Conservation (phyloP, 2,329 filamentous ascomycete species). For the Fusarium kyushuense region DNA sequence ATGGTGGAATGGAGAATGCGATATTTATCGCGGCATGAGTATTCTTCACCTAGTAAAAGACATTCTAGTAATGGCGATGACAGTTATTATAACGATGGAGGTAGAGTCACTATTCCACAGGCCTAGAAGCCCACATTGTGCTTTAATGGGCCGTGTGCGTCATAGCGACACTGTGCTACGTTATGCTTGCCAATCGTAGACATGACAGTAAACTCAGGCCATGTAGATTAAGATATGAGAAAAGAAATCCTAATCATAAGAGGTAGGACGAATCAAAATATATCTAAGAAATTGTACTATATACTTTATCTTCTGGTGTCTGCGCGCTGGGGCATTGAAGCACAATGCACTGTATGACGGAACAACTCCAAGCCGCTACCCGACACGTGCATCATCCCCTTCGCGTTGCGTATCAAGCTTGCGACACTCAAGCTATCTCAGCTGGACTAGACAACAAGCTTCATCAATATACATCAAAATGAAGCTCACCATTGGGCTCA, state of each 20-base stretch:
- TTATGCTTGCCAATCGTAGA: neutral
- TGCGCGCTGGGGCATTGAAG: neutral
- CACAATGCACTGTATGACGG: constrained; percentile 46
- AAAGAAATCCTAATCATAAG: too few species aligned
- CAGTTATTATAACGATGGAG: constrained; percentile 6
- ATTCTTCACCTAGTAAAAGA: constrained; percentile 26
- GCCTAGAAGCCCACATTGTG: constrained; percentile 4
- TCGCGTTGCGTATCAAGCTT: constrained; percentile 45
- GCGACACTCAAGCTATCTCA: constrained; percentile 52
- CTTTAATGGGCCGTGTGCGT: neutral
- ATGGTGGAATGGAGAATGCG: neutral
- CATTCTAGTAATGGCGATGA: constrained; percentile 41
- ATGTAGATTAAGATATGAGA: neutral
- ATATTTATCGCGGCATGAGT: constrained; percentile 4
- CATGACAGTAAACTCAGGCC: neutral
- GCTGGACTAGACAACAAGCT: constrained; percentile 47
- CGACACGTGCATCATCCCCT: constrained; percentile 48
- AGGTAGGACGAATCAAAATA: neutral
- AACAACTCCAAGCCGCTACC: constrained; percentile 48
- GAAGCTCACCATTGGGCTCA: constrained; percentile 58
- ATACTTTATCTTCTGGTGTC: neutral
- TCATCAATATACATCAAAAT: constrained; percentile 54
- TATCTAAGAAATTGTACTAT: too few species aligned
- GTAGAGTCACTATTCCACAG: constrained; percentile 15
- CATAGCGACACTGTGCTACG: neutral